These are phyloP conservation scores for Thermothielavioides terrestris DNA, from an alignment of 495 filamentous ascomycete species.

Conservation along the genomic window DNA sequence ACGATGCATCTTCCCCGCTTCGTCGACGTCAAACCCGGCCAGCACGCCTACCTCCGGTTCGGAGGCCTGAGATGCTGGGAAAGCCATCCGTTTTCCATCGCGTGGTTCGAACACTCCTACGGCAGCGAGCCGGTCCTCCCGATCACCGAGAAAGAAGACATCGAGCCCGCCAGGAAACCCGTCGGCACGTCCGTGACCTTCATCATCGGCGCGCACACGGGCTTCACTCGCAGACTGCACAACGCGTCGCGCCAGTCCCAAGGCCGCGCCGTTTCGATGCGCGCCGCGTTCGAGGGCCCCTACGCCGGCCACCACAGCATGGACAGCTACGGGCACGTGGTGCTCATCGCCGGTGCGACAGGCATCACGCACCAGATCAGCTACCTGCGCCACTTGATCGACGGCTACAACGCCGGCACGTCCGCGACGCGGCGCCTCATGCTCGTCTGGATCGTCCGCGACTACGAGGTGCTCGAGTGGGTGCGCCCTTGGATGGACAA, in stretches of 20 bases:
- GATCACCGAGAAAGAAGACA: constrained; percentile 22
- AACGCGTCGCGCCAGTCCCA: constrained; percentile 27
- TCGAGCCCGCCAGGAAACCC: constrained; percentile 13
- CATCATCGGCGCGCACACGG: constrained; percentile 74
- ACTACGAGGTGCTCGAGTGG: constrained; percentile 84
- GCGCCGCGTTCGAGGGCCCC: constrained; percentile 67
- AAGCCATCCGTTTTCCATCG: constrained; percentile 88
- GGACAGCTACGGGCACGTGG: constrained; percentile 79
- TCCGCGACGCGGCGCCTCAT: constrained; percentile 71
- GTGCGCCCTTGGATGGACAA: constrained; percentile 87
- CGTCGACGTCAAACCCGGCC: constrained; percentile 71
- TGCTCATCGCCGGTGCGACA: constrained; percentile 85
- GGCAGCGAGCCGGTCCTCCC: constrained; percentile 19
- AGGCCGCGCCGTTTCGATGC: constrained; percentile 23
- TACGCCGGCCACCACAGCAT: constrained; percentile 77
- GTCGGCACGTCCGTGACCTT: constrained; percentile 45
- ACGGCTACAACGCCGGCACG: constrained; percentile 61
- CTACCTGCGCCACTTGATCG: constrained; percentile 73
- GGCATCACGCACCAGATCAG: constrained; percentile 93
- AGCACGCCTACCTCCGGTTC: constrained; percentile 84
- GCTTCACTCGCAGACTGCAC: constrained; percentile 80
- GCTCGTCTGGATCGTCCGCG: constrained; percentile 86
- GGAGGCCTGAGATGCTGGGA: constrained; percentile 68
- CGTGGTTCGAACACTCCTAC: constrained; percentile 56
- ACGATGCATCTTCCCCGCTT: constrained; percentile 71